Conservation (phyloP, 129 eudicot species). For the Deinandra increscens region DNA sequence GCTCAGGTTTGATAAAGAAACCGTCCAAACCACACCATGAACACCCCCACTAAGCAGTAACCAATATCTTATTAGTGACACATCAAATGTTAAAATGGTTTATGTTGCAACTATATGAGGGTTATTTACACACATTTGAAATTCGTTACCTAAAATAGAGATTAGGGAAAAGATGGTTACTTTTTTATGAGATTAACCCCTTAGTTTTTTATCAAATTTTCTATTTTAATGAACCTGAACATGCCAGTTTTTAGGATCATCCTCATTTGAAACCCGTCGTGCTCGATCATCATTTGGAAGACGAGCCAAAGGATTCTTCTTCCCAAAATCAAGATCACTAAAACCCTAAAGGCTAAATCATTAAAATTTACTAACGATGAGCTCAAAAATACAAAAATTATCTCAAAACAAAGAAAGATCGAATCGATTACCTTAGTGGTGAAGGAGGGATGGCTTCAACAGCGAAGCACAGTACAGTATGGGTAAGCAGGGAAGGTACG, state of each 20-base stretch:
- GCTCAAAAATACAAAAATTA: no score
- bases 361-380: no score
- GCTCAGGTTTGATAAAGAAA: no score
- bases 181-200: background rate
- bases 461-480: no score
- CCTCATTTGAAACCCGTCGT: conserved; percentile 49
- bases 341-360: no score
- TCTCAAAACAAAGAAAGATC: no score
- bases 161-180: background rate
- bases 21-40: no score
- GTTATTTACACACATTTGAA: background rate
- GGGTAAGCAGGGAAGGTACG: no score
- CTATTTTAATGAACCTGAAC: conserved; percentile 57
- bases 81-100: background rate
- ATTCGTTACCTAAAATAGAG: background rate
- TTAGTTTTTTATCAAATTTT: conserved; percentile 7
- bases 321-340: no score
- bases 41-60: background rate
- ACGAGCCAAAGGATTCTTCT: conserved; percentile 44
- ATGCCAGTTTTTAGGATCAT: conserved; percentile 78
- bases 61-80: background rate
- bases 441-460: no score
- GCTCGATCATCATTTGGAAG: conserved; percentile 43
- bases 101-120: background rate
- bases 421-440: no score